Evolutionary conservation across 345 rosid species (phyloP).

Genomic region (Balakata baccata): DNA sequence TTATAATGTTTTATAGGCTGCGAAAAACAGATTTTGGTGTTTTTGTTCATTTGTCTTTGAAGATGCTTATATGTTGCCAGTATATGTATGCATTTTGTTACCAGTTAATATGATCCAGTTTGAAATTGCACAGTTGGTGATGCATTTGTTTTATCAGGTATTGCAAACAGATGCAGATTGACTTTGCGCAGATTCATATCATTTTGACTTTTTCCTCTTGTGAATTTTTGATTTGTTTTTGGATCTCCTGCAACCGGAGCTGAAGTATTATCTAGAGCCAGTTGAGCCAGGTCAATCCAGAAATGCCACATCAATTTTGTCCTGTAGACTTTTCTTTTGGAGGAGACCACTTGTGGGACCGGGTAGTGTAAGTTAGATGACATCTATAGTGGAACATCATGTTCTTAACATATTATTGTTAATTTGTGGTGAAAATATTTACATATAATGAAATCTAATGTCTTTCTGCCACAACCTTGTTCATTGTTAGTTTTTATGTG

Average conservation of each 20-base stretch:
- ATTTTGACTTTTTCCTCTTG: conserved; percentile 11
- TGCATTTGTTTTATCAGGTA: conserved; percentile 40
- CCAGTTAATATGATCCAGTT: not conserved
- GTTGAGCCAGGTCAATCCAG: conserved; percentile 74
- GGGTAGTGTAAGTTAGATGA: conserved; percentile 65
- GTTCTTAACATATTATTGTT: not conserved
- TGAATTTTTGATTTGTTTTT: conserved; percentile 76
- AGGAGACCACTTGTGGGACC: conserved; percentile 94
- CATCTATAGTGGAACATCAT: not conserved
- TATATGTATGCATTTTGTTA: not conserved
- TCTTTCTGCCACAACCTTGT: not conserved
- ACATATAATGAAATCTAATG: not conserved
- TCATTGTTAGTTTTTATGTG: conserved; percentile 10
- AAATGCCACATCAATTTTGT: conserved; percentile 69
- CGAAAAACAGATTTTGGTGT: not conserved
- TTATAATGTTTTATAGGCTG: not conserved
- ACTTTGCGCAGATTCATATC: conserved; percentile 22
- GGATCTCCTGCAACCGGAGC: conserved; percentile 76
- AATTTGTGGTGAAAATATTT: not conserved
- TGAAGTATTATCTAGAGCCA: conserved; percentile 91
- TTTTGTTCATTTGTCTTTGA: not conserved
- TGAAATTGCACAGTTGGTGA: not conserved
- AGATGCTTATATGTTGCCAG: not conserved
- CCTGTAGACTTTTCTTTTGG: conserved; percentile 87
- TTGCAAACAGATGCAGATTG: conserved; percentile 59